Evolutionary conservation across 2,329 filamentous ascomycete genomes (phyloP).

Genomic region (Epichloe gansuensis): DNA sequence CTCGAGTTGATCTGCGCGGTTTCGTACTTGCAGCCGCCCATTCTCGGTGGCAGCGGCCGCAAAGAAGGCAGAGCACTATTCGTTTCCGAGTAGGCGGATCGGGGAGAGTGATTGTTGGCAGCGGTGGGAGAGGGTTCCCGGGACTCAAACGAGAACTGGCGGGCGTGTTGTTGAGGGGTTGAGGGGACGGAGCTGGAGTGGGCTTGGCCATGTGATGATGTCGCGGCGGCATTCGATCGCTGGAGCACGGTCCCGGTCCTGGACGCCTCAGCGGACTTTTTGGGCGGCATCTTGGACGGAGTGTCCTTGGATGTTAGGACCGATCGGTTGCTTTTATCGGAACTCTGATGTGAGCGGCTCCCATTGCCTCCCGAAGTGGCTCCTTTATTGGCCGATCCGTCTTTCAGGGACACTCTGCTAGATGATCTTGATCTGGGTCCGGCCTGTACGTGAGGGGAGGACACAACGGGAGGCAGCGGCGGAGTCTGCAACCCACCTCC

Average conservation of each 20-base stretch:
- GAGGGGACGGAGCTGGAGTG: constrained; percentile 87
- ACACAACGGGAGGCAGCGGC: constrained; percentile 42
- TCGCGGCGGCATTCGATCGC: constrained; percentile 16
- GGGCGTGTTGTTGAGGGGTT: constrained; percentile 79
- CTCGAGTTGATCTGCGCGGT: constrained; percentile 70
- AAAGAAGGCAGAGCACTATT: constrained; percentile 60
- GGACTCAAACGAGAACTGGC: constrained; percentile 69
- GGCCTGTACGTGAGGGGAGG: constrained; percentile 42
- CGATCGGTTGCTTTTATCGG: constrained; percentile 49
- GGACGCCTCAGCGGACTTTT: constrained; percentile 23
- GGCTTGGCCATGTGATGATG: constrained; percentile 20
- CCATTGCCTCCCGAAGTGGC: constrained; percentile 47
- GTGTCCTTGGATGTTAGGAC: constrained; percentile 47
- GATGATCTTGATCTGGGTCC: constrained; percentile 44
- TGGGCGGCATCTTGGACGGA: constrained; percentile 36
- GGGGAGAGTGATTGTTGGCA: constrained; percentile 68
- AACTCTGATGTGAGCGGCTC: constrained; percentile 45
- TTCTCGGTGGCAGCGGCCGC: constrained; percentile 46
- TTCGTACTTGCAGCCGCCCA: constrained; percentile 72
- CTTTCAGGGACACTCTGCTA: constrained; percentile 47
- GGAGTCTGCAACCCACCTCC: constrained; percentile 43
- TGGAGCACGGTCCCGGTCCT: constrained; percentile 20
- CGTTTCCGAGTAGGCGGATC: constrained; percentile 81
- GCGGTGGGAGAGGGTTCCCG: constrained; percentile 67
- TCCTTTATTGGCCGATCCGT: constrained; percentile 32